Conservation (phyloP, 2,329 filamentous ascomycete species). For the Didymella sp. region DNA sequence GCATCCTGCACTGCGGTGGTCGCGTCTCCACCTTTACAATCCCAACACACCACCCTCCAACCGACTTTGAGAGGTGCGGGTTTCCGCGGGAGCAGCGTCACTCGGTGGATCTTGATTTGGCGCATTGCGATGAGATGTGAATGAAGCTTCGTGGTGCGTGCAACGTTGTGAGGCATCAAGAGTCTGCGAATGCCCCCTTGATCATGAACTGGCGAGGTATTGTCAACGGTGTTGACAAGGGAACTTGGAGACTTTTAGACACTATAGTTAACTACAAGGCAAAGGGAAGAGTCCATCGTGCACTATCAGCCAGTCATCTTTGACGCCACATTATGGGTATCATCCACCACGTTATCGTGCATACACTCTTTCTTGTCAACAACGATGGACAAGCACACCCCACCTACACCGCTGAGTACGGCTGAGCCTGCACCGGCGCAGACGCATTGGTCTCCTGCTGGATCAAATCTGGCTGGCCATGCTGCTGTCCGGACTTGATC, state of each 20-base stretch:
- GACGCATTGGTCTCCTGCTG: background rate
- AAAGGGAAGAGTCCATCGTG: background rate
- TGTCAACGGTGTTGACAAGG: too few relatives aligned
- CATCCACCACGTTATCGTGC: background rate
- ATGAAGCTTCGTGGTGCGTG: background rate
- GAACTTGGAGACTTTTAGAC: background rate
- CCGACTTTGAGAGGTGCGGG: too few relatives aligned
- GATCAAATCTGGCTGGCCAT: background rate
- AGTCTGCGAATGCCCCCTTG: background rate
- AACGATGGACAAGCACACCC: background rate
- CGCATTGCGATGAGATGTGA: too few relatives aligned
- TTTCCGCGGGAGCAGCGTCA: too few relatives aligned
- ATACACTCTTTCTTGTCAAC: background rate
- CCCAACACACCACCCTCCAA: background rate
- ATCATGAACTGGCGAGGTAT: too few relatives aligned
- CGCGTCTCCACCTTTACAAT: background rate
- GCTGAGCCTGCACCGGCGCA: background rate
- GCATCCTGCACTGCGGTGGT: background rate
- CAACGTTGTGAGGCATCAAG: background rate
- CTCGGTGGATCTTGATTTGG: too few relatives aligned
- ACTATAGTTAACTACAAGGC: background rate
- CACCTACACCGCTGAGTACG: background rate
- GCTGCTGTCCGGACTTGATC: background rate
- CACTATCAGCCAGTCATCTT: background rate
- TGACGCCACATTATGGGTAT: background rate